phyloP scores from a whole-genome alignment of 1,284 basidiomycete genomes.

The Meira nashicola region DNA sequence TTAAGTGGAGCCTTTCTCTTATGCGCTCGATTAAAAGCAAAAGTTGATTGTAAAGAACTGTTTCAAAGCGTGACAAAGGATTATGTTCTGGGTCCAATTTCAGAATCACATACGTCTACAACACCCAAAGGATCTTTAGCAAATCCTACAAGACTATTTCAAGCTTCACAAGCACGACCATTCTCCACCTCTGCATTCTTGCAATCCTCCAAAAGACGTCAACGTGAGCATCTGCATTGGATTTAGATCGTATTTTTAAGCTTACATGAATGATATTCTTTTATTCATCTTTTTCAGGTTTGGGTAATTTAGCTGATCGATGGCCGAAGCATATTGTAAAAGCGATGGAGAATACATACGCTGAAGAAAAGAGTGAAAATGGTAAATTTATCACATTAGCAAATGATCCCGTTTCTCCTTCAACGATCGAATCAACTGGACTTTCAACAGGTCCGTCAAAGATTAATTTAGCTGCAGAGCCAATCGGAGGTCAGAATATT shows the following conservation, averaged over 20 bases:
- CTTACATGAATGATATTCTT: neutral
- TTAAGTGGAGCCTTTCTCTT: conserved; percentile 88
- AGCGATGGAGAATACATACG: neutral
- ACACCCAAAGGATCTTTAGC: neutral
- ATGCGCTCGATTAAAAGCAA: conserved; percentile 73
- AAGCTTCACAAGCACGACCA: neutral
- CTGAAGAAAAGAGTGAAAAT: neutral
- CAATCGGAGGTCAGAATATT: neutral
- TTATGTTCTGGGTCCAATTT: conserved; percentile 12
- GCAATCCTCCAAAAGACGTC: neutral
- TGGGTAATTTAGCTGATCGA: conserved; percentile 6
- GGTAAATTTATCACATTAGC: neutral
- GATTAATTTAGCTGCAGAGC: neutral
- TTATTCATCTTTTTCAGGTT: neutral
- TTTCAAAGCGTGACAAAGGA: conserved; percentile 26
- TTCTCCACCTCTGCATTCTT: no score
- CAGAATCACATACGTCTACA: neutral
- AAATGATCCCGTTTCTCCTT: conserved; percentile 2
- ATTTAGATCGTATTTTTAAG: neutral
- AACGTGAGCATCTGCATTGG: neutral
- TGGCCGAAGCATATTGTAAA: conserved; percentile 11
- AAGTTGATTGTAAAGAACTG: conserved; percentile 68
- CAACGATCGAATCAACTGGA: neutral
- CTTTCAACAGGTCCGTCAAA: neutral
- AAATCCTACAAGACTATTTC: neutral